Evolutionary conservation across 2,329 filamentous ascomycete genomes (phyloP), one percentile per base, ranked within the genome.

Genomic region (Allantophomopsis cytisporea): DNA sequence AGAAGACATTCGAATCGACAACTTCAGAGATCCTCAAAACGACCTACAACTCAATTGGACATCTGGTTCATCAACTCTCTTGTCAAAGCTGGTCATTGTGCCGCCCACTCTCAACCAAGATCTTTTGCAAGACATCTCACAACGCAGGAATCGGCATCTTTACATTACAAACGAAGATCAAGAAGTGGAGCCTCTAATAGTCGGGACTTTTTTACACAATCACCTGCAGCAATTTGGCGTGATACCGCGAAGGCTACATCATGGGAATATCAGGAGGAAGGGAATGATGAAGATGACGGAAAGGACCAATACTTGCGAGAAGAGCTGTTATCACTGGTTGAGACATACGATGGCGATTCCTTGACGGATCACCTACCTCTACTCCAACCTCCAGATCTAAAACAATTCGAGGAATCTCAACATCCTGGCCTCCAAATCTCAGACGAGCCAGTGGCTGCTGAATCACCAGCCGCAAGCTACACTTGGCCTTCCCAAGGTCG

Each of bases 281-380:
- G 36, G 10, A 36, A 35, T 31, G 21, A 35, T 5, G 17, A 23
- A 28, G 35, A 14, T 21, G 36, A 37, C 14, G 11, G 32, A 13
- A 14, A 16, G 14, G 33, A 28, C 36, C 7, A 34, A 14, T 34
- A n/a, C 31, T 34, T 12, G 3, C 20, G 36, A 48, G 50, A 68
- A 17, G 62, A 73, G 37, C 62, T 79, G 20, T 59, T 77, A 41
- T 61, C 59, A 0, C 58, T 76, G 36, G 64, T 80, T 35, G 65
- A 68, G 33, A 61, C 66, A 15, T 67, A 68, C 33, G 60, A 63
- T 34, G 62, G 62, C 36, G 59, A 59, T 14, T 61, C 61, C 5
- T 66, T 70, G 10, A 65, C 75, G 12, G 69, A 76, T 20, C 65
- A 75, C 43, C 56, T 76, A 33, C 57, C 67, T 28, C 63, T 65